These are phyloP conservation scores for Trichoderma hamatum DNA, from an alignment of 2,329 filamentous ascomycete species.

Conservation along the genomic window DNA sequence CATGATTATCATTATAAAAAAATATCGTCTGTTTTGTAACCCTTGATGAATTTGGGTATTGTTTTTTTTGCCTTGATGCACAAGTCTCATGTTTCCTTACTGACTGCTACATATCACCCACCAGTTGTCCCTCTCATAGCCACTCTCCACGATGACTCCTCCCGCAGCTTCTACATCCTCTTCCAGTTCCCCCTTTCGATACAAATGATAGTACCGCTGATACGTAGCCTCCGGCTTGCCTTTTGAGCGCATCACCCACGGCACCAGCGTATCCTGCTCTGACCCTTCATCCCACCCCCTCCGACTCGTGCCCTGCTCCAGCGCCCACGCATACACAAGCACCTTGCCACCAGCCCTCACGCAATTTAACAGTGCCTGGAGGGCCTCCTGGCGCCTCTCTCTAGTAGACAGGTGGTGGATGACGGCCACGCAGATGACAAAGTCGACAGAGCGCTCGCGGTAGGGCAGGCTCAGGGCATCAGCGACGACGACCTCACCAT, in stretches of 20 bases:
- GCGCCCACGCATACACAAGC: conserved; percentile 90
- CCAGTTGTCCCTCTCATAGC: conserved; percentile 98
- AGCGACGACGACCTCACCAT: conserved; percentile 73
- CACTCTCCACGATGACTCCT: conserved; percentile 73
- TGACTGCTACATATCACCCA: conserved; percentile 70
- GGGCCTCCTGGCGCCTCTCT: conserved; percentile 70
- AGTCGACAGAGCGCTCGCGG: conserved; percentile 64
- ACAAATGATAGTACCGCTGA: conserved; percentile 93
- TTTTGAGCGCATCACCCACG: conserved; percentile 73
- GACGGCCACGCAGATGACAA: conserved; percentile 91
- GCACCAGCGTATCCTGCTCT: conserved; percentile 90
- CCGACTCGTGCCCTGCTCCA: conserved; percentile 86
- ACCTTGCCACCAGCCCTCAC: conserved; percentile 67
- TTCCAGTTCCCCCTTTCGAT: conserved; percentile 83
- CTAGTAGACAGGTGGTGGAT: conserved; percentile 88
- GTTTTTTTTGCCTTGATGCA: not conserved
- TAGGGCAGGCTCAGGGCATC: conserved; percentile 86
- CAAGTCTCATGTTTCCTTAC: conserved; percentile 16
- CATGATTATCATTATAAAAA: not conserved
- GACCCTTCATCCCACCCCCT: conserved; percentile 85
- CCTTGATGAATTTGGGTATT: not conserved
- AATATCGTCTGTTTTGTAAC: not conserved
- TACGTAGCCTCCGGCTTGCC: conserved; percentile 60
- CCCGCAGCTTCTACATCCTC: conserved; percentile 74
- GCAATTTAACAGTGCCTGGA: conserved; percentile 70